Evolutionary conservation across 2,329 filamentous ascomycete species (phyloP), one percentile per base, ranked within the genome.

Genomic region (Hypomyces perniciosus): DNA sequence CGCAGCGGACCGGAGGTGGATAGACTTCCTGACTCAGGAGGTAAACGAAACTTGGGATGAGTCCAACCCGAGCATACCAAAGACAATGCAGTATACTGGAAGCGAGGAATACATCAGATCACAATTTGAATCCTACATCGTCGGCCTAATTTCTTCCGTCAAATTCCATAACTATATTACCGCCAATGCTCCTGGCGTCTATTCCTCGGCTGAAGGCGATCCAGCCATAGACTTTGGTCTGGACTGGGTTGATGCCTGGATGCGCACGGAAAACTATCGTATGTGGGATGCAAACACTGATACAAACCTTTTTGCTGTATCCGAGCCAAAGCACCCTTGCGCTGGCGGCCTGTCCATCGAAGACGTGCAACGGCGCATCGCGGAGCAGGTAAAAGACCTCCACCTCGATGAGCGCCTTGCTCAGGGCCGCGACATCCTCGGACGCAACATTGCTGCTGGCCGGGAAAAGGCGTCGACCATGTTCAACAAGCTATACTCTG

Each of bases 1-100:
- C 0, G 84, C 84, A 8, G 87, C 93, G 1, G 93, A 99, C 64
- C 81, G 93, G 53, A 80, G 93, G 51, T 99, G 93, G 92, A 96
- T 99, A 59, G 93, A 99, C 70, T 91, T 90, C 60, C 79, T 99
- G 48, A 95, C 90, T 0, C 89, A 96, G 61, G 88, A 90, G 37
- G 89, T 99, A 26, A 88, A 93, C 61, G 90, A 97, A 57, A 96
- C 93, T 0, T 99, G 93, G 93, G 93, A 99, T 64, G 90, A 96
- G 39, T 75, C 83, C 4, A 92, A 97, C 62, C 93, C 93, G 0
- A 82, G 83, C 55, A 80, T 88, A 44, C 93, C 93, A n/a, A 96
- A 90, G 62, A 95, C 90, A 2, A 85, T 96, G 75, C 91, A 91
- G 30, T 99, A 96, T 63, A 84, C 90, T 35, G 93, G 93, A 30